Evolutionary conservation across 495 filamentous ascomycete species (phyloP).

Genomic region (Trichocladium antarcticum): DNA sequence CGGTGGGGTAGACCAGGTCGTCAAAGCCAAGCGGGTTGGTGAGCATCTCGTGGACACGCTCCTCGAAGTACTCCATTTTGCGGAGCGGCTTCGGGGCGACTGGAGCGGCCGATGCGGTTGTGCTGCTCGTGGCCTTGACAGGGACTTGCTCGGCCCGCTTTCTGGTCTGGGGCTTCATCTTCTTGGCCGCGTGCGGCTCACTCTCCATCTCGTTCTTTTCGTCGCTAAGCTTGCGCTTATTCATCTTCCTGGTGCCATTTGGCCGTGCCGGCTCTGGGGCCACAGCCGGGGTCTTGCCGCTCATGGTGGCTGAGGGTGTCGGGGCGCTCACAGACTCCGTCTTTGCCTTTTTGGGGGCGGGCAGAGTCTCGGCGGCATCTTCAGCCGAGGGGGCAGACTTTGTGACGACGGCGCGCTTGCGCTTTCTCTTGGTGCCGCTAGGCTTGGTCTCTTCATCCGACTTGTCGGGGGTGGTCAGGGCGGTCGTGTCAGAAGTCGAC

Average conservation of each 20-base stretch:
- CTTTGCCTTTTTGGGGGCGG: background rate
- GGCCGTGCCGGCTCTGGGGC: background rate
- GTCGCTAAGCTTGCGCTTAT: slow-evolving; percentile 6
- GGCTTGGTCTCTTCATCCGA: background rate
- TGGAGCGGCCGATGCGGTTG: background rate
- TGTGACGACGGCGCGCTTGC: background rate
- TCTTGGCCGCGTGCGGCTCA: background rate
- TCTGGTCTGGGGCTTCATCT: background rate
- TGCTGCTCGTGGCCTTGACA: background rate
- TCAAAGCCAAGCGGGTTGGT: slow-evolving; percentile 21
- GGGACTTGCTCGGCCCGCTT: background rate
- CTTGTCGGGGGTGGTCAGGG: background rate
- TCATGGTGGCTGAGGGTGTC: background rate
- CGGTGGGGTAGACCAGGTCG: slow-evolving; percentile 18
- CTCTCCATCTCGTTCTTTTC: slow-evolving; percentile 2
- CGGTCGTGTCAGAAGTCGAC: background rate
- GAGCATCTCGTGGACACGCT: slow-evolving; percentile 17
- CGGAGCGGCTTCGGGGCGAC: background rate
- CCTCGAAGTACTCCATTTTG: slow-evolving; percentile 12
- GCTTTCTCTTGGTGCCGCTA: background rate
- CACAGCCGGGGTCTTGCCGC: background rate
- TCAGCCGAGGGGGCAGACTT: background rate
- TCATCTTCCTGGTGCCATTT: background rate
- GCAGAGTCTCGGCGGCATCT: background rate
- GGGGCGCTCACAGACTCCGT: background rate